A percentile compares a stretch with the other conserved stretches of the same genome.
These are phyloP conservation scores for Alternaria atra DNA, from an alignment of 2,329 filamentous ascomycete genomes.

Conservation along the genomic window DNA sequence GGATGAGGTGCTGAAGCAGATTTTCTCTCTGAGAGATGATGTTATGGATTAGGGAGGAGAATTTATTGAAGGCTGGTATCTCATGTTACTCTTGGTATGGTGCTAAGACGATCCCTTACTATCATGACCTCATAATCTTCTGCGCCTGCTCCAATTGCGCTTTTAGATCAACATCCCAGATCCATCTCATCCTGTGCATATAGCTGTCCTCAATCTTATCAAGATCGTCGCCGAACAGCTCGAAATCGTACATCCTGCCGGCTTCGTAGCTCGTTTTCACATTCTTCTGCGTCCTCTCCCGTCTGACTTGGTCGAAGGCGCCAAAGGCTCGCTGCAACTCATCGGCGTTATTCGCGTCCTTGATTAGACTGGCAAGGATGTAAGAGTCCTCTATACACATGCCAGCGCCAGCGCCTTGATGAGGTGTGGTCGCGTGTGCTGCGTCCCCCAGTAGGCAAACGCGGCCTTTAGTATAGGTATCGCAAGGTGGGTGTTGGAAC, in stretches of 20 bases:
- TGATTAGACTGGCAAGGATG: constrained; percentile 41
- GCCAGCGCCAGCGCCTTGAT: constrained; percentile 65
- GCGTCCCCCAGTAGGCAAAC: constrained; percentile 65
- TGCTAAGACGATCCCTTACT: neutral
- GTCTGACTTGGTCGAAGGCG: constrained; percentile 41
- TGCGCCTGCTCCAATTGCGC: constrained; percentile 45
- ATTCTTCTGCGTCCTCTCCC: constrained; percentile 40
- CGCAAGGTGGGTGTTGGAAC: constrained; percentile 62
- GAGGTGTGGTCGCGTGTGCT: constrained; percentile 65
- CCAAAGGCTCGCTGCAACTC: constrained; percentile 47
- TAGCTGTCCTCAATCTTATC: constrained; percentile 49
- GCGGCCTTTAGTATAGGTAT: constrained; percentile 55
- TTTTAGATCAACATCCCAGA: constrained; percentile 53
- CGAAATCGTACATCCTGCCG: constrained; percentile 53
- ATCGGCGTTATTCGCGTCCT: constrained; percentile 35
- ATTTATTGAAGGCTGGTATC: neutral
- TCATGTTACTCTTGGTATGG: neutral
- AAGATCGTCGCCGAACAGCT: constrained; percentile 50
- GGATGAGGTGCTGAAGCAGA: constrained; percentile 77
- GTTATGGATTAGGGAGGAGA: constrained; percentile 59
- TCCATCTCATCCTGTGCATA: constrained; percentile 48
- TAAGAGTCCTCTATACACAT: constrained; percentile 65
- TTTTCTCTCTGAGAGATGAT: constrained; percentile 81
- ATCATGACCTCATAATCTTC: constrained; percentile 30
- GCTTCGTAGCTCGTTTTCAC: constrained; percentile 43